Conservation (phyloP, 148 eudicot species). For the Diospyros kaki region DNA sequence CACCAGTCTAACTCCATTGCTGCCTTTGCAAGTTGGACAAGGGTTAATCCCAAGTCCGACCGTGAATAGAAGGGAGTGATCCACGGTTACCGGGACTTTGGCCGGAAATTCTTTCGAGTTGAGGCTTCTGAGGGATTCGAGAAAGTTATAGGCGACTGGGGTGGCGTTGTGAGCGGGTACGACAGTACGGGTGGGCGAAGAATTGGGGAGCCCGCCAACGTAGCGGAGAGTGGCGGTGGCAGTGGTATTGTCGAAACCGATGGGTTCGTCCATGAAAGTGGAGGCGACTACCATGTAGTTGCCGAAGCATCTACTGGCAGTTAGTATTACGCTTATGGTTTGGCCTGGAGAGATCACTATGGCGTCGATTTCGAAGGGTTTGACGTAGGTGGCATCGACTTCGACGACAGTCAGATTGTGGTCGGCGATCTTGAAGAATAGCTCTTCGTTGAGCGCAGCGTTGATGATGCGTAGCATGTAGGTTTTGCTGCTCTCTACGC, state of each 20-base stretch:
- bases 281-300: slow-evolving; percentile 37
- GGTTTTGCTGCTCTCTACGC: slow-evolving; percentile 37
- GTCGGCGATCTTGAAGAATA: slow-evolving; percentile 55
- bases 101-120: slow-evolving; percentile 48
- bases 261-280: slow-evolving; percentile 41
- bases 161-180: slow-evolving; percentile 45
- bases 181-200: slow-evolving; percentile 25
- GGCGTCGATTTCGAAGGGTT: slow-evolving; percentile 46
- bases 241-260: slow-evolving; percentile 42
- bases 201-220: slow-evolving; percentile 24
- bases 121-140: slow-evolving; percentile 29
- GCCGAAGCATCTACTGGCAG: slow-evolving; percentile 29
- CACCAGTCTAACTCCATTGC: slow-evolving; percentile 40
- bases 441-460: slow-evolving; percentile 64
- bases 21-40: slow-evolving; percentile 40
- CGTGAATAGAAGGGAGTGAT: slow-evolving; percentile 40
- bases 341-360: slow-evolving; percentile 51
- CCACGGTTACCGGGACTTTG: slow-evolving; percentile 32
- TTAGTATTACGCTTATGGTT: slow-evolving; percentile 45
- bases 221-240: slow-evolving; percentile 51
- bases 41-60: slow-evolving; percentile 44
- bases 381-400: slow-evolving; percentile 55
- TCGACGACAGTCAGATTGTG: slow-evolving; percentile 47
- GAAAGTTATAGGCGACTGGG: slow-evolving; percentile 29
- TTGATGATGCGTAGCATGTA: slow-evolving; percentile 53